A percentile compares a stretch with the other conserved stretches of the same genome.
These are phyloP conservation scores for Mycena olivaceomarginata DNA, from an alignment of 768 basidiomycete genomes.

Conservation along the genomic window DNA sequence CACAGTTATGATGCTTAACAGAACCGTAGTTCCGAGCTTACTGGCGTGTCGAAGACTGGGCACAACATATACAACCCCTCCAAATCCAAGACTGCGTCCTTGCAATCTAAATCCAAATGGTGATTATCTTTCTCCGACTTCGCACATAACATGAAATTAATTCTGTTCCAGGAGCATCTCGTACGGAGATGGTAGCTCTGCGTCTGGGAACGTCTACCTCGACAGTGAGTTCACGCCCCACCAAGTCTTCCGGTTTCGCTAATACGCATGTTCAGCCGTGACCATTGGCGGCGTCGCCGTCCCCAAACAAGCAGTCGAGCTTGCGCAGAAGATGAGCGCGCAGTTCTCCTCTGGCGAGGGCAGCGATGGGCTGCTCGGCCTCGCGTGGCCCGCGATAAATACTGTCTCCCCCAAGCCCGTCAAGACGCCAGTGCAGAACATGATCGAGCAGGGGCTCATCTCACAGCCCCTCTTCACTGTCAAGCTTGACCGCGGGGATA, in stretches of 20 bases:
- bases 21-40: constrained; percentile 46
- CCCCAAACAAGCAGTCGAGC: constrained; percentile 59
- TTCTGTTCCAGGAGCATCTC: constrained; percentile 46
- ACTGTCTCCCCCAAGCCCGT: constrained; percentile 58
- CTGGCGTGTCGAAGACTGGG: constrained; percentile 35
- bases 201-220: constrained; percentile 51
- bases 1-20: constrained; percentile 9
- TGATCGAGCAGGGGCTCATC: constrained; percentile 59
- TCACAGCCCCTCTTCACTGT: constrained; percentile 57
- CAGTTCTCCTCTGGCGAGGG: constrained; percentile 57
- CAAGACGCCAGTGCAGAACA: constrained; percentile 62
- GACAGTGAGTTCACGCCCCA: constrained; percentile 41
- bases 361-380: constrained; percentile 61
- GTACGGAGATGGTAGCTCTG: constrained; percentile 51
- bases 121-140: neutral
- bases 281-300: constrained; percentile 51
- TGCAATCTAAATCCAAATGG: constrained; percentile 44
- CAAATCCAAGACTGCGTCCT: constrained; percentile 47
- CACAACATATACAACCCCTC: constrained; percentile 51
- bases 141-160: neutral
- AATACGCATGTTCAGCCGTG: constrained; percentile 24
- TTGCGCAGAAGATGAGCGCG: constrained; percentile 56
- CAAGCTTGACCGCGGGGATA: constrained; percentile 58
- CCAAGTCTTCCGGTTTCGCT: neutral
- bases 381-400: constrained; percentile 61